Evolutionary conservation across 1,284 basidiomycete species (phyloP).

Genomic region (Quambalaria eucalypti): DNA sequence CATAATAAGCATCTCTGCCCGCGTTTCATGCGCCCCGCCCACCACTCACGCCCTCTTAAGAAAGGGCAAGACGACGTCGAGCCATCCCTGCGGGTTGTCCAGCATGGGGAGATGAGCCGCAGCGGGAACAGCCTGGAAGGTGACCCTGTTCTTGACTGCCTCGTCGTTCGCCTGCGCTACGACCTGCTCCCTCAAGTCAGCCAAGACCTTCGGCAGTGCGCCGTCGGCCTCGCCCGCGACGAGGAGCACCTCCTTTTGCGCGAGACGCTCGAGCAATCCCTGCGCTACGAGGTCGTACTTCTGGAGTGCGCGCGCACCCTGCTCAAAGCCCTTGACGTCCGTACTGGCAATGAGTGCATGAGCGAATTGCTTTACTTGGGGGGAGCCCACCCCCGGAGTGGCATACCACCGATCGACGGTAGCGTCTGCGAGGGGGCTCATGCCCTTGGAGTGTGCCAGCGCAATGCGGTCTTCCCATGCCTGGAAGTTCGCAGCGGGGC

Average conservation of each 20-base stretch:
- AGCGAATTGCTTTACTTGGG: constrained; percentile 19
- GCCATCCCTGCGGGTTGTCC: constrained; percentile 44
- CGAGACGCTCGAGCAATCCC: constrained; percentile 38
- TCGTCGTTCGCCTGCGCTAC: neutral
- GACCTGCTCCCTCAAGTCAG: constrained; percentile 40
- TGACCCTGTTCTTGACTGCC: constrained; percentile 10
- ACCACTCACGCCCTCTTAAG: constrained; percentile 9
- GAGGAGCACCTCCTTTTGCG: constrained; percentile 33
- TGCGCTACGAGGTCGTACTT: constrained; percentile 47
- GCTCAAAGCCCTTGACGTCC: constrained; percentile 47
- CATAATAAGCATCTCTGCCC: neutral
- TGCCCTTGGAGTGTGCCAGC: constrained; percentile 37
- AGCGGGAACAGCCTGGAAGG: constrained; percentile 40
- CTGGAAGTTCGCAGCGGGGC: constrained; percentile 47
- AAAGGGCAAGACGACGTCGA: constrained; percentile 19
- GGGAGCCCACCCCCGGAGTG: constrained; percentile 24
- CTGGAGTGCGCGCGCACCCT: constrained; percentile 48
- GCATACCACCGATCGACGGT: constrained; percentile 49
- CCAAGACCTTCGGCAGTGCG: constrained; percentile 46
- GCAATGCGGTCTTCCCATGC: constrained; percentile 50
- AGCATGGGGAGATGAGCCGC: constrained; percentile 50
- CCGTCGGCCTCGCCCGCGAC: constrained; percentile 50
- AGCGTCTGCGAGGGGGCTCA: constrained; percentile 45
- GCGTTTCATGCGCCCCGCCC: too few species aligned
- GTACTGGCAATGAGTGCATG: constrained; percentile 42